Conservation (phyloP, 1,284 basidiomycete genomes). For the Pseudozyma hubeiensis region DNA sequence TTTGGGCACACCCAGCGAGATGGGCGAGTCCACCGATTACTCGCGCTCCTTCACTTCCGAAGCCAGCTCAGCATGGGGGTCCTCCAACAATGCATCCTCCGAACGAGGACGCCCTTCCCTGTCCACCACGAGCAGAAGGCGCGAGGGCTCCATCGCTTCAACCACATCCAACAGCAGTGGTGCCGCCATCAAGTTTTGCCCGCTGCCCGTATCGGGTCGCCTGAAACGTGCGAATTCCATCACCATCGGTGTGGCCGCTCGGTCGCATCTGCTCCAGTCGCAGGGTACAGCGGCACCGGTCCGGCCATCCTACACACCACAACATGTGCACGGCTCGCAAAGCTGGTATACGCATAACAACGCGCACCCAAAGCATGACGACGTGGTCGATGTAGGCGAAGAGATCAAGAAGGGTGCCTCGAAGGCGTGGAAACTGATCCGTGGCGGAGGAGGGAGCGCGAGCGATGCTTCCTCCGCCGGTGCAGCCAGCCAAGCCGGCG, state of each 20-base stretch:
- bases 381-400: constrained; percentile 60
- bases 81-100: constrained; percentile 7
- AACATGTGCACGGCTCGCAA: constrained; percentile 49
- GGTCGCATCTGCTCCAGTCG: constrained; percentile 60
- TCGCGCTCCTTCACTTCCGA: constrained; percentile 28
- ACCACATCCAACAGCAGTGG: constrained; percentile 39
- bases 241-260: constrained; percentile 64
- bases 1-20: constrained; percentile 28
- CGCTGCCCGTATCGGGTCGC: constrained; percentile 55
- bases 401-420: constrained; percentile 54
- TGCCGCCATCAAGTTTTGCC: constrained; percentile 60
- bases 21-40: constrained; percentile 16
- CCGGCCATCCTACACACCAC: constrained; percentile 19
- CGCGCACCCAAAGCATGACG: constrained; percentile 22
- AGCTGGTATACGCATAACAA: constrained; percentile 28
- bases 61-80: constrained; percentile 22
- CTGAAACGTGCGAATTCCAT: constrained; percentile 64
- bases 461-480: constrained; percentile 13
- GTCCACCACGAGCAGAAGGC: constrained; percentile 7
- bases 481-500: constrained; percentile 1
- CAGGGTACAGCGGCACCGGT: constrained; percentile 53
- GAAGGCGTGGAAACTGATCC: constrained; percentile 53
- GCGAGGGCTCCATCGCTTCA: constrained; percentile 29
- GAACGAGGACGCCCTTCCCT: constrained; percentile 11
- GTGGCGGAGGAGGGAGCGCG: constrained; percentile 30